Evolutionary conservation across 192 early-diverging fungal species (phyloP), one percentile per base, ranked within the genome.

Genomic region (Podila horticola): DNA sequence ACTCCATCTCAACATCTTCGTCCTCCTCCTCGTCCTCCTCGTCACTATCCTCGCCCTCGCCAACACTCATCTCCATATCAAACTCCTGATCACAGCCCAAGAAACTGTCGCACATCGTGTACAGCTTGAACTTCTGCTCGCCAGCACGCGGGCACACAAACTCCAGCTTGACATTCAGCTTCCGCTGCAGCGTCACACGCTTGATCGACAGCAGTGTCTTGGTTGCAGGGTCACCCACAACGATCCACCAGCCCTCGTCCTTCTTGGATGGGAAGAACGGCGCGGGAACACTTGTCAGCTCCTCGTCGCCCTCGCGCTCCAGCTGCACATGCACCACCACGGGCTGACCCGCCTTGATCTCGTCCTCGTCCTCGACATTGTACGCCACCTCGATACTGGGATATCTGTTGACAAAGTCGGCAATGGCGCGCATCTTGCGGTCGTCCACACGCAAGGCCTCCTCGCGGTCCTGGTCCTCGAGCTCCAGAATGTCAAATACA

Each of bases 241-340:
- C 94, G 66, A 98, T 82, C 98, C 98, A 99, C 98, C 98, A 99
- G 17, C 92, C 92, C 83, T 99, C 98, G 59, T 94, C 91, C 83
- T 97, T 95, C 82, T 90, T 83, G 22, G 84, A 82, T 10, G 98
- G 97, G 89, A 94, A 99, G 87, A 91, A 97, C 7, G 97, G 97
- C 36, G 98, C 97, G 62, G 94, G 87, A 6, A 97, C 97, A 8
- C 92, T 92, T 0, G 95, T 95, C 29, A 96, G 79, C 28, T 89
- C 88, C 3, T 97, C 95, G 57, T 96, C 93, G 34, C 79, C 88
- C 51, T 97, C 96, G 61, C 98, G 93, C 63, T 95, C 93, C 64
- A 99, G 71, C 29, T 86, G 68, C 55, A 99, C 86, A 8, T 85
- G 87, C 22, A 99, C 82, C 28, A 79, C 74, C 17, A 94, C 93